Base-by-base conservation (phyloP, 2,329 filamentous ascomycete genomes). In the Neonectria ditissima region DNA sequence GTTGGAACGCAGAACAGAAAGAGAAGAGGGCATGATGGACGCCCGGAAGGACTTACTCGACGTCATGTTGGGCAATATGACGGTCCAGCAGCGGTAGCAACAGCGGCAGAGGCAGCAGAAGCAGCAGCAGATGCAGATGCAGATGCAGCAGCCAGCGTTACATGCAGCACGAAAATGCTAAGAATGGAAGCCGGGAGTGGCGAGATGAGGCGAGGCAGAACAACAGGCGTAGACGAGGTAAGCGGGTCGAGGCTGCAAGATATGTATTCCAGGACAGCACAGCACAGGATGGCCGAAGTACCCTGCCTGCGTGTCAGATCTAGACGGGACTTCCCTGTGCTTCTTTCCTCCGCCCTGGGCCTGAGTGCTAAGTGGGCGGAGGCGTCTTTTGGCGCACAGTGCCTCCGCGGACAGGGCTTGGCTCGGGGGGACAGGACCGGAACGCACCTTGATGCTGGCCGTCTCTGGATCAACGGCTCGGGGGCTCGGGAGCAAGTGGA, bases 11-110 rank as follows among this genome's bases (percentile, higher is more conserved):
- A 77, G 63, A 71, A 81, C 76, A 67, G 79, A 78, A 66, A 77
- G 65, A 62, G 76, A 77, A 69, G 77, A 74, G 68, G 77, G 74
- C 67, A 81, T 73, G 57, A 77, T 70, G 62, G 76, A 75, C 56
- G 77, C 76, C 74, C 78, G 75, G 71, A 78, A 75, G 66, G 78
- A 82, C 80, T 82, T 83, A 80, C 79, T 79, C 72, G 81, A 81
- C 75, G 80, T 78, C 80, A 82, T 83, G 70, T 71, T 79, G 77
- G 77, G 77, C 73, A 75, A 74, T 62, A 73, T 72, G 70, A 75
- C 68, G n/a, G 37, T 41, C 37, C 37, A 18, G n/a, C 34, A 9
- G 14, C 16, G n/a, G 37, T n/a, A 5, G n/a, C 37, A 20, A 5
- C 37, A 32, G 28, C n/a, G 30, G 26, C 45, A 18, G 26, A 24